Conservation (phyloP, 2,329 filamentous ascomycete genomes). For the Cryphonectria radicalis region DNA sequence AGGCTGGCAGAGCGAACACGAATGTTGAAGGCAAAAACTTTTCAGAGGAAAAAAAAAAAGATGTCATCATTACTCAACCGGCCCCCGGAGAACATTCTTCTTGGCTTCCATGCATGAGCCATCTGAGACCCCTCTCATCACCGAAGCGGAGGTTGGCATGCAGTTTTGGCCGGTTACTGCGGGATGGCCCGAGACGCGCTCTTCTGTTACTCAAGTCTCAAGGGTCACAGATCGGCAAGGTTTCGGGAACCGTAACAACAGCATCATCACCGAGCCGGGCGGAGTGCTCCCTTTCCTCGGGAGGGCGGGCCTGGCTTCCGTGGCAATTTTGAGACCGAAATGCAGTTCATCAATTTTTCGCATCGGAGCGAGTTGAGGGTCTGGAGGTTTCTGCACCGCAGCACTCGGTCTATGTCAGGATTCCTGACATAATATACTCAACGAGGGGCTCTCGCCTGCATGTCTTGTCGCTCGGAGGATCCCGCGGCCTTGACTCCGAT, state of each 20-base stretch:
- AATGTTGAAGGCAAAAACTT: neutral
- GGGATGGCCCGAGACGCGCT: neutral
- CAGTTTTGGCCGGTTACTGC: slow-evolving; percentile 2
- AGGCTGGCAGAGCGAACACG: neutral
- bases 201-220: neutral
- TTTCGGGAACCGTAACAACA: slow-evolving; percentile 22
- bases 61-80: neutral
- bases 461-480: neutral
- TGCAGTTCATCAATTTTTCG: too few relatives aligned
- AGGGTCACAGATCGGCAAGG: slow-evolving; percentile 1
- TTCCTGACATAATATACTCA: neutral
- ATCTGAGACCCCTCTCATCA: neutral
- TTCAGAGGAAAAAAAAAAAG: neutral
- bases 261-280: neutral
- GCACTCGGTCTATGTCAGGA: neutral
- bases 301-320: neutral
- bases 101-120: neutral
- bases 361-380: neutral
- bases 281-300: neutral
- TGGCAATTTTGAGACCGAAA: neutral
- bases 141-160: neutral
- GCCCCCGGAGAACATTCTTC: neutral
- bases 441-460: neutral
- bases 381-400: neutral
- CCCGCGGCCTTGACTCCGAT: neutral